Evolutionary conservation across 805 yeast species (phyloP), one percentile per base, ranked within the genome.

Genomic region (Candida sanyiensis): DNA sequence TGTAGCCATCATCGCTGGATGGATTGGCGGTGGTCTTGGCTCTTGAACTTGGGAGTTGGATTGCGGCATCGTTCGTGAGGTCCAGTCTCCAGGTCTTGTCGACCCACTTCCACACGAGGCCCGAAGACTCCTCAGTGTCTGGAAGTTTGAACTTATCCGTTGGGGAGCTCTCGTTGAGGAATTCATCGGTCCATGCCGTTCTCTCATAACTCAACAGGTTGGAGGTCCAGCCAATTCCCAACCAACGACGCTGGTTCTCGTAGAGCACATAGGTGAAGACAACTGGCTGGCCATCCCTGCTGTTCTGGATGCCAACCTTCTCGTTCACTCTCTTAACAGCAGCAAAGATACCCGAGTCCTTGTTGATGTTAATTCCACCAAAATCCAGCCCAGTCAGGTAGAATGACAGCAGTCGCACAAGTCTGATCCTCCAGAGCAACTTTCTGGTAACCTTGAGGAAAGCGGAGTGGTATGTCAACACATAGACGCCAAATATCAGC

Each of bases 211-310:
- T 81, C 45, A 93, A 70, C 57, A 93, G 69, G 55, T 88, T 88
- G 12, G 94, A 70, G 0, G 97, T 90, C 98, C 98, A 90, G 10
- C 98, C 98, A 51, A 90, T 85, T 11, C 97, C 97, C 28, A 90
- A 69, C 98, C 98, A 90, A 52, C 94, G 79, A 56, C 98, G 77
- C 65, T 90, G 97, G 59, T 90, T 90, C 59, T 90, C 98, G 60
- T 80, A 89, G 9, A 93, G 68, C 2, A 87, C 97, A 61, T 86
- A 90, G 5, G 97, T 89, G 61, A 89, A 93, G 40, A 89, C 64
- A 22, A 86, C 88, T 19, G 78, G 73, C 42, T 68, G 68, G 7
- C 68, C 67, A 37, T 61, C 64, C 44, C 53, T 47, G 33, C 58
- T 62, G 38, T 52, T 47, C 44, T 50, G 38, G 51, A 56, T 33